Evolutionary conservation across 768 basidiomycete species (phyloP).

Genomic region (Leccinum fibrillosum): DNA sequence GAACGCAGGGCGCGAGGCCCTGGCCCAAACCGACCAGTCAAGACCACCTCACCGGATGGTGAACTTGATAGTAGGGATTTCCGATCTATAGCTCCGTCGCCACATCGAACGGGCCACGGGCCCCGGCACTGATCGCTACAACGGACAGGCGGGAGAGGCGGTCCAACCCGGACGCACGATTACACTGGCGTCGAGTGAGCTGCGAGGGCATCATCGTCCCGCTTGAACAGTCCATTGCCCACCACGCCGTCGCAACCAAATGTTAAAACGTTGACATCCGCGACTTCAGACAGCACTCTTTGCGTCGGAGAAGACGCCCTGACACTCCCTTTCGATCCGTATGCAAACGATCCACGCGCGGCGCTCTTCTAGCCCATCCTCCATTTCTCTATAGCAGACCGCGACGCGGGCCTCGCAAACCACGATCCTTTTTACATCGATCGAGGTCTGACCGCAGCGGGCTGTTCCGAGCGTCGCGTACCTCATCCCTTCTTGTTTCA

Average conservation of each 20-base stretch:
- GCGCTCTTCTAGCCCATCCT: slow-evolving; percentile 25
- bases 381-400: too few species aligned
- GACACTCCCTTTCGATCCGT: not conserved
- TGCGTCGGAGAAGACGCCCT: not conserved
- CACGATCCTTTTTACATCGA: not conserved
- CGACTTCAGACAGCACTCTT: not conserved
- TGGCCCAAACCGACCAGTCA: too few species aligned
- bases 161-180: not conserved
- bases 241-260: too few species aligned
- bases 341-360: slow-evolving; percentile 49
- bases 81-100: not conserved
- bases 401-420: not conserved
- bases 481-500: not conserved
- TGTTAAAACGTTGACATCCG: too few species aligned
- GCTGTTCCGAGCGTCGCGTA: not conserved
- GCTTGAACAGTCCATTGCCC: too few species aligned
- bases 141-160: not conserved
- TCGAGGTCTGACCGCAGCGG: not conserved
- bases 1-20: too few species aligned
- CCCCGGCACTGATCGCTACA: too few species aligned
- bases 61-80: not conserved
- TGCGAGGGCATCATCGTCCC: too few species aligned
- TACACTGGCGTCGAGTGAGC: too few species aligned
- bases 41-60: not conserved
- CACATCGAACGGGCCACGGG: too few species aligned